Evolutionary conservation across 305 asterid genomes (phyloP).

Genomic region (Euphrasia arctica): DNA sequence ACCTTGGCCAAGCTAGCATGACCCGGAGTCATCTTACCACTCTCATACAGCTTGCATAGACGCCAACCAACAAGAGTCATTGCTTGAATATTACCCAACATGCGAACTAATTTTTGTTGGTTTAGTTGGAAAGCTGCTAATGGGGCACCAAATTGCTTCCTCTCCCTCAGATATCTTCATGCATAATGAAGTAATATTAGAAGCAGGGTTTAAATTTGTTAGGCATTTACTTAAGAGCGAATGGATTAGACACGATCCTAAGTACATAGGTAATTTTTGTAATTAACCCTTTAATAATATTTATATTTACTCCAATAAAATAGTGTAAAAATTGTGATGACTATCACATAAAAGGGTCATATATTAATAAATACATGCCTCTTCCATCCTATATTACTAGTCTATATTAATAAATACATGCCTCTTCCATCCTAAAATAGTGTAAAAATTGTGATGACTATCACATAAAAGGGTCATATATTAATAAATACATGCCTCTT

Average conservation of each 20-base stretch:
- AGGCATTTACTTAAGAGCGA: background rate
- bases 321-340: background rate
- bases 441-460: background rate
- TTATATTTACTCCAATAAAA: background rate
- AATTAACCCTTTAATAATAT: background rate
- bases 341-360: background rate
- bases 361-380: background rate
- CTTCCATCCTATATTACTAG: background rate
- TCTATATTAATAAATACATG: no score
- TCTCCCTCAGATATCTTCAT: conserved; percentile 83
- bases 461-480: background rate
- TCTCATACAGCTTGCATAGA: conserved; percentile 89
- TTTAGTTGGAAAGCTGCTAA: conserved; percentile 95
- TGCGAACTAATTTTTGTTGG: conserved; percentile 87
- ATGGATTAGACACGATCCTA: background rate
- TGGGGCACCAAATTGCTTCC: conserved; percentile 97
- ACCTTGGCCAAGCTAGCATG: conserved; percentile 99
- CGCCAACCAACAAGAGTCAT: conserved; percentile 96
- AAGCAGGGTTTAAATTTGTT: background rate
- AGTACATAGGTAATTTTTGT: background rate
- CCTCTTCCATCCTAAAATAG: background rate
- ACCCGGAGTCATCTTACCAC: conserved; percentile 94
- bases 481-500: background rate
- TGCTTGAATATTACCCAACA: conserved; percentile 89
- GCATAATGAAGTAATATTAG: conserved; percentile 5